Conservation (phyloP, 169 alveolate genomes). For the Perkinsus chesapeaki region DNA sequence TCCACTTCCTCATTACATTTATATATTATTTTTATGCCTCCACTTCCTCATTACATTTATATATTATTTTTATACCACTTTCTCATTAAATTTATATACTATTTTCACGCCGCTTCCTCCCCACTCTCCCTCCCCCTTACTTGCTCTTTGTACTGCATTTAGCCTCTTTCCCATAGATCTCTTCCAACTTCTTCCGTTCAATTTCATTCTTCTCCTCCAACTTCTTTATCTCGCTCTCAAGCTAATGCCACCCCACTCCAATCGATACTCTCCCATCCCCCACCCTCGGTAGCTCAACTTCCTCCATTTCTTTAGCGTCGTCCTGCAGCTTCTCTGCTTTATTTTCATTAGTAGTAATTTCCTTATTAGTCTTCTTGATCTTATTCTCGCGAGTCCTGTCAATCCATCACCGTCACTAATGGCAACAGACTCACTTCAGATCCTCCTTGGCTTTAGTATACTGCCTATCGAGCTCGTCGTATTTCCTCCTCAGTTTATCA, state of each 20-base stretch:
- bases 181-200: conserved; percentile 21
- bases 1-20: neutral
- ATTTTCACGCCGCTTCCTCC: conserved; percentile 37
- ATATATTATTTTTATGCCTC: neutral
- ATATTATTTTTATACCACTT: neutral
- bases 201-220: conserved; percentile 25
- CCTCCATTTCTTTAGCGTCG: conserved; percentile 16
- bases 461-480: neutral
- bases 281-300: conserved; percentile 3
- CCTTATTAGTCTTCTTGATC: neutral
- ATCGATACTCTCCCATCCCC: neutral
- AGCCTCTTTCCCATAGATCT: neutral
- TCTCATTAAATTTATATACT: no score
- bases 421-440: neutral
- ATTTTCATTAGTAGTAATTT: neutral
- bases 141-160: conserved; percentile 11
- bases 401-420: neutral
- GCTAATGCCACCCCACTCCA: neutral
- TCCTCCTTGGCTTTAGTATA: neutral
- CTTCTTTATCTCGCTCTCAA: conserved; percentile 15
- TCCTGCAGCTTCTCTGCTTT: conserved; percentile 27
- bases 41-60: neutral
- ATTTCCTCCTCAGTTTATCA: neutral
- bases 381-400: neutral
- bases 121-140: conserved; percentile 42